Evolutionary conservation across 1,139 yeast genomes (phyloP), one percentile per base, ranked within the genome.

Genomic region (Candida buenavistaensis): DNA sequence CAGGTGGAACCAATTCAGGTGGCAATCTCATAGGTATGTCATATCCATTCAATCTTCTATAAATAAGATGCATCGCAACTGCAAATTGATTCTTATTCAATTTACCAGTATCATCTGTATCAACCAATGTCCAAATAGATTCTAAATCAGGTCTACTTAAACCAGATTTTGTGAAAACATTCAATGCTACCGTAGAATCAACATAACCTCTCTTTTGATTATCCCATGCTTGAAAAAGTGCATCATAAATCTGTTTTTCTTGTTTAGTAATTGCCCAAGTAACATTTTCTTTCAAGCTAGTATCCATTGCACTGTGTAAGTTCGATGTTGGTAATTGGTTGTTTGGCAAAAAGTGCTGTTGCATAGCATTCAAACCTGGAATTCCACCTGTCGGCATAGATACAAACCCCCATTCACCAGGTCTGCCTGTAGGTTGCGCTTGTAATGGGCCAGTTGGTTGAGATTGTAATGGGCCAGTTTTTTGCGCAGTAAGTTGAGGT

Each of bases 221-320:
- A 56, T 90, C 97, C 89, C 96, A 90, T 28, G 95, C 95, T 36
- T 72, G 72, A 60, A 90, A 92, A 40, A 90, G 85, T 34, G 84
- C 85, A 54, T 89, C 96, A 59, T 89, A 90, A 37, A 89, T 78
- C 41, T 72, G 74, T 56, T 89, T 90, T 54, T 92, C 98, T 50
- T 87, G 92, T 49, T 82, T 81, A 31, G 94, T 75, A 53, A 90
- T 81, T 19, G 92, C 81, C 90, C 92, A 77, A 4, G 77, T 69
- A 17, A 77, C 80, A 45, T 75, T 73, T n/a, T 66, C 54, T 36
- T 68, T 67, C 46, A 64, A 55, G 4, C 64, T 53, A 3, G 78
- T 78, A 19, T 80, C 82, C 80, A 76, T 73, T 4, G 58, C 71
- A 40, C 59, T 64, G 42, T 71, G 78, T 40, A 76, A 64, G 37